Evolutionary conservation across 2,329 filamentous ascomycete species (phyloP), one percentile per base, ranked within the genome.

Genomic region (Hymenoscyphus repandus): DNA sequence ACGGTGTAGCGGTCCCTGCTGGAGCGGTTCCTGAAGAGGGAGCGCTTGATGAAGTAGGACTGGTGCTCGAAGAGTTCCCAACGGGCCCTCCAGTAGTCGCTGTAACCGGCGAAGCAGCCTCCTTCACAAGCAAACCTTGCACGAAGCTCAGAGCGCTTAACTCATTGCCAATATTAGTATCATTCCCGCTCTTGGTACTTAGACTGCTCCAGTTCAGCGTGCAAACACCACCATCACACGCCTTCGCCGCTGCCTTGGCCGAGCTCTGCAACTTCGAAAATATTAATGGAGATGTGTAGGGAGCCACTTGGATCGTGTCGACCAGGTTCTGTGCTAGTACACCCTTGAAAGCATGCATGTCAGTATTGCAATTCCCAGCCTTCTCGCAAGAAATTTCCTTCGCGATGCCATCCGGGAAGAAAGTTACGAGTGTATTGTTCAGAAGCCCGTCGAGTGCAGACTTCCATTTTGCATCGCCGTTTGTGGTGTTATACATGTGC

Each of bases 271-370:
- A 71, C 31, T 80, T 74, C 0, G 80, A 75, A 50, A 78, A 68
- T 57, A 90, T 82, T 13, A 64, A 69, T 1, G 74, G 68, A 37
- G 68, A 68, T 1, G 78, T 82, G 41, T 74, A 75, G 0, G 86
- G 85, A 0, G 80, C 83, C n/a, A 88, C 50, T 57, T 84, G 74
- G 2, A 79, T 76, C 1, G 78, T 74, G 18, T 77, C 73, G 3
- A 79, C 74, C 58, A 89, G 71, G 81, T 83, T 87, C 37, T 82
- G 77, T 58, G 82, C 75, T 15, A 88, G 72, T 51, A 84, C 83
- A 36, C 84, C 85, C 68, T 88, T 88, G 77, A 86, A 90, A 1
- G 80, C 80, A 53, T 80, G 68, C 74, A 90, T 86, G 61, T 92
- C 88, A 43, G 78, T 74, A 51, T 83, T 83, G 72, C 88, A 92